Base-by-base conservation (phyloP, 176 grass and related monocot genomes). In the Neostapfia colusana region DNA sequence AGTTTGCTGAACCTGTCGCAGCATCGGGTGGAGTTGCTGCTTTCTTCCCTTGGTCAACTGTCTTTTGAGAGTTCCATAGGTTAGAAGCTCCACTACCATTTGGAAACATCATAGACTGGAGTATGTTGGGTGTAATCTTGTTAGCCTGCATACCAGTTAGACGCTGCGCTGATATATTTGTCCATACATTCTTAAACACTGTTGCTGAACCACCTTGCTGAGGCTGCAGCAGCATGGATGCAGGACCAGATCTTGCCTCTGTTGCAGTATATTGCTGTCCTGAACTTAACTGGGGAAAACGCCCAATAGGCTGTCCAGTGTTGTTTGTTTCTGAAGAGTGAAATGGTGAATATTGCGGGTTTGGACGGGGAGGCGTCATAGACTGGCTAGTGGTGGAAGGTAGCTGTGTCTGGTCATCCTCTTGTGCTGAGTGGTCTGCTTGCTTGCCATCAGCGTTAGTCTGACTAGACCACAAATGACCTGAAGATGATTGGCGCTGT, bases 111-210 rank as follows among this genome's bases (percentile, higher is more conserved):
- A 92, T 92, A 44, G 91, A 97, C 67, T 97, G 91, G 53, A 93
- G 84, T 67, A 90, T 86, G 79, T 85, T 88, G 37, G 95, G 89
- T 73, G 91, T 89, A 46, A 92, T 80, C 80, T 89, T 97, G 63
- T 89, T 86, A 83, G 73, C 54, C 42, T 87, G 91, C 56, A 83
- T 64, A 79, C 84, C 84, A 67, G 87, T 46, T 79, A 81, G 57
- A 82, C 76, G 89, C 65, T 93, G 94, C 60, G 88, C 82, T 38
- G 91, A 84, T 85, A 97, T 85, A 63, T 97, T 93, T 76, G 91
- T 92, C 91, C 95, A 97, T 63, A 94, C 91, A 88, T 97, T 91
- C 70, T 92, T 87, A 81, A 97, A 97, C 70, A 94, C 88, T 23
- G 87, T 92, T 75, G 88, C 83, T 56, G 88, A 74, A 48, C 83